Conservation (phyloP, 228 moss, liverwort and hornwort genomes). For the Sphagnum fallax region DNA sequence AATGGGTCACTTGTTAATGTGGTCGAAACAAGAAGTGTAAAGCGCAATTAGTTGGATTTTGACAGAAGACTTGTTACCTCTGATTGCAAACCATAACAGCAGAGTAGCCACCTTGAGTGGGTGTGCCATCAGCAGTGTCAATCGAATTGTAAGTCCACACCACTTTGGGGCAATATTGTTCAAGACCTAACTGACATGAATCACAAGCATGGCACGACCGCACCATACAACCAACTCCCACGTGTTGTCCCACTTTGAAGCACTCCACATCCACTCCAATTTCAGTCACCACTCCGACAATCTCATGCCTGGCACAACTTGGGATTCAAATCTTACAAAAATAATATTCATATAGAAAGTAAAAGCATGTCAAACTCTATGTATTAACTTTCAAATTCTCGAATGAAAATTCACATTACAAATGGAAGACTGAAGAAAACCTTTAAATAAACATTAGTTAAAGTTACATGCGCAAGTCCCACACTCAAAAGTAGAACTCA, state of each 20-base stretch:
- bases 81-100: conserved; percentile 49
- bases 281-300: conserved; percentile 57
- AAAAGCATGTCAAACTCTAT: no score
- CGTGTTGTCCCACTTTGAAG: conserved; percentile 46
- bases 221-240: conserved; percentile 32
- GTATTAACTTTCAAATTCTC: no score
- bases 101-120: conserved; percentile 64
- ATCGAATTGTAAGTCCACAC: conserved; percentile 30
- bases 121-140: conserved; percentile 40
- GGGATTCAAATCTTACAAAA: not conserved
- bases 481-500: no score
- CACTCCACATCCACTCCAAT: conserved; percentile 41
- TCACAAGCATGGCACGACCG: conserved; percentile 44
- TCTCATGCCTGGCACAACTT: conserved; percentile 40
- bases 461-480: no score
- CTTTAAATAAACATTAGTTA: no score
- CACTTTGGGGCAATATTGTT: conserved; percentile 11
- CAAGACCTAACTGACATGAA: conserved; percentile 24
- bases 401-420: no score
- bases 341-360: no score
- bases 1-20: not conserved
- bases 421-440: no score
- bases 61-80: conserved; percentile 11
- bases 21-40: not conserved
- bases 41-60: no score